Percentiles rank a stretch among this genome's conserved stretches.
Evolutionary conservation across 768 basidiomycete species (phyloP).

Genomic region (Leccinum boreale): DNA sequence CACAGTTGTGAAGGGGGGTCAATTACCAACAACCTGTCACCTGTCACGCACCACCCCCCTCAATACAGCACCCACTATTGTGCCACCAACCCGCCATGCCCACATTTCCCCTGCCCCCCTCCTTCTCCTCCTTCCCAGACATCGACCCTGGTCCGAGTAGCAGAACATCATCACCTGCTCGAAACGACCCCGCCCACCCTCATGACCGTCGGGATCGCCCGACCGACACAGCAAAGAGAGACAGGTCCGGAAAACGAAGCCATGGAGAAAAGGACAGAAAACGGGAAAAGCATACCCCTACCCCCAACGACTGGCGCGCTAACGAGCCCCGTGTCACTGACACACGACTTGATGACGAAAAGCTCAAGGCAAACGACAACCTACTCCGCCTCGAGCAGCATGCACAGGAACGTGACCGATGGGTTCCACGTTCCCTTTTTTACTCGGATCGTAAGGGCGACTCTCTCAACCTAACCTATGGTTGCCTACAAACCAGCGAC

Average conservation of each 20-base stretch:
- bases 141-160: slow-evolving; percentile 44
- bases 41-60: not conserved
- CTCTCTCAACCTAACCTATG: slow-evolving; percentile 61
- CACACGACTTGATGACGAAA: slow-evolving; percentile 28
- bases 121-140: slow-evolving; percentile 70
- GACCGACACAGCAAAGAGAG: slow-evolving; percentile 14
- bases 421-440: slow-evolving; percentile 38
- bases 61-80: not conserved
- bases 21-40: not conserved
- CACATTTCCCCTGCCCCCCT: slow-evolving; percentile 59
- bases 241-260: slow-evolving; percentile 20
- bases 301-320: slow-evolving; percentile 24
- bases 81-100: slow-evolving; percentile 33
- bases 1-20: not conserved
- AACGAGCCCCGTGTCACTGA: slow-evolving; percentile 13
- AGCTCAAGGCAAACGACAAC: slow-evolving; percentile 35
- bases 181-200: slow-evolving; percentile 14
- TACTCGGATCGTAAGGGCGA: slow-evolving; percentile 71
- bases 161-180: slow-evolving; percentile 13
- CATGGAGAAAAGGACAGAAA: slow-evolving; percentile 31
- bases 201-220: slow-evolving; percentile 11
- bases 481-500: slow-evolving; percentile 57
- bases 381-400: slow-evolving; percentile 22
- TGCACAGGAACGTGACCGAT: slow-evolving; percentile 19
- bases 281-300: slow-evolving; percentile 30